Evolutionary conservation across 306 rosid species (phyloP).

Genomic region (Pueraria montana): DNA sequence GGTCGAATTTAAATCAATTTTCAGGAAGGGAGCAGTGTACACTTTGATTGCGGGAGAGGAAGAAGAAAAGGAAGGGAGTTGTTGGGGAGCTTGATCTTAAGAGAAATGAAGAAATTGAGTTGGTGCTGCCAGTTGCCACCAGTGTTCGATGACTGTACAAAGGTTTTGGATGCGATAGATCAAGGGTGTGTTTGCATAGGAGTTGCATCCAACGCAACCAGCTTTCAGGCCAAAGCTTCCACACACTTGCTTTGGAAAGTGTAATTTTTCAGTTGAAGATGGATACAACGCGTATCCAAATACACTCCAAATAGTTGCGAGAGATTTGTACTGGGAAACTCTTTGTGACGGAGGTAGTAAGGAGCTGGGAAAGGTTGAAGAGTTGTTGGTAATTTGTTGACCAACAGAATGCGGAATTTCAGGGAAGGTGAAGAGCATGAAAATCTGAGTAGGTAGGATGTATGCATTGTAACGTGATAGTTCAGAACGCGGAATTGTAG

Average conservation of each 20-base stretch:
- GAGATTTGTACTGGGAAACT: constrained; percentile 88
- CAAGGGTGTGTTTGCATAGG: too few relatives aligned
- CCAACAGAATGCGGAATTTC: too few relatives aligned
- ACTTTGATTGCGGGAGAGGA: constrained; percentile 78
- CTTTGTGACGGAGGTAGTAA: constrained; percentile 49
- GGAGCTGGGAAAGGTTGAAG: constrained; percentile 51
- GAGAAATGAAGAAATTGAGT: constrained; percentile 71
- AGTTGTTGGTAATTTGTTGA: constrained; percentile 67
- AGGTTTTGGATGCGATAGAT: constrained; percentile 68
- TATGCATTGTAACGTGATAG: too few relatives aligned
- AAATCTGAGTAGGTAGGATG: too few relatives aligned
- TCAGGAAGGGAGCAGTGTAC: constrained; percentile 79
- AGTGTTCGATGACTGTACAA: constrained; percentile 70
- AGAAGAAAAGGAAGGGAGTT: constrained; percentile 43
- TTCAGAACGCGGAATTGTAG: too few relatives aligned
- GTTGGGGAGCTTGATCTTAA: not conserved
- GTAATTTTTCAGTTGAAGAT: too few relatives aligned
- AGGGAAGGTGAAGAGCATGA: too few relatives aligned
- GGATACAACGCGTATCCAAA: too few relatives aligned
- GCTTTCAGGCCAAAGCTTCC: too few relatives aligned
- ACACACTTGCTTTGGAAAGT: too few relatives aligned
- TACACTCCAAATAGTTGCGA: constrained; percentile 67
- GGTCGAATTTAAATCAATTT: too few relatives aligned
- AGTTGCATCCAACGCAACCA: too few relatives aligned
- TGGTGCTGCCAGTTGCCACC: constrained; percentile 78